Evolutionary conservation across 768 basidiomycete species (phyloP).

Genomic region (Pholiota molesta): DNA sequence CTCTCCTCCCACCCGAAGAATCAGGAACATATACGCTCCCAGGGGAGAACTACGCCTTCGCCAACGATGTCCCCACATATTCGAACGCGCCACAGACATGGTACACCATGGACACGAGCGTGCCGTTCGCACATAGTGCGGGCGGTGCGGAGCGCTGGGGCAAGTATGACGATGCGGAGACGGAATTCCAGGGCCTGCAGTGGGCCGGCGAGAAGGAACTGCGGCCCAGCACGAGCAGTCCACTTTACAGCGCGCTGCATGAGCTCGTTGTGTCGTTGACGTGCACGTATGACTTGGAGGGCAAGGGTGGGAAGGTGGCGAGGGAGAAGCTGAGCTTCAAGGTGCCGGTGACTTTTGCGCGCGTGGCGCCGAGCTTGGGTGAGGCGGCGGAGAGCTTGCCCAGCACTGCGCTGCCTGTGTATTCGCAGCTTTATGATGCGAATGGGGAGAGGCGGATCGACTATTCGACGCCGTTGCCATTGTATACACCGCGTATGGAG

Average conservation of each 20-base stretch:
- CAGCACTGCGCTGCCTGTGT: slow-evolving; percentile 58
- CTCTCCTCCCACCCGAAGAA: slow-evolving; percentile 52
- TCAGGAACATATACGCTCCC: slow-evolving; percentile 51
- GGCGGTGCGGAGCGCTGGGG: slow-evolving; percentile 12
- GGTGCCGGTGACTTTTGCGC: slow-evolving; percentile 56
- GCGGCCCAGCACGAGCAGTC: slow-evolving; percentile 51
- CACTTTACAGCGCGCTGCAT: slow-evolving; percentile 62
- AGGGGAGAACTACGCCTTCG: slow-evolving; percentile 53
- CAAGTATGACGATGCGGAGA: slow-evolving; percentile 15
- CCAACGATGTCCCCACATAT: slow-evolving; percentile 33
- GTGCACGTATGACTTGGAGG: slow-evolving; percentile 55
- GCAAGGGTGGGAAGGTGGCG: slow-evolving; percentile 28
- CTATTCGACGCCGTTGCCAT: slow-evolving; percentile 61
- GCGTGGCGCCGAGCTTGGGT: slow-evolving; percentile 35
- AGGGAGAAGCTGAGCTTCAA: slow-evolving; percentile 42
- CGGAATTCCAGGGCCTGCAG: slow-evolving; percentile 30
- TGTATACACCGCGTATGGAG: slow-evolving; percentile 49
- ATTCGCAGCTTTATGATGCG: slow-evolving; percentile 75
- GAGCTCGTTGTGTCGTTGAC: slow-evolving; percentile 53
- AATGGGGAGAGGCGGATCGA: slow-evolving; percentile 79
- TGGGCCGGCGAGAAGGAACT: slow-evolving; percentile 44
- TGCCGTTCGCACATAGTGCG: slow-evolving; percentile 47
- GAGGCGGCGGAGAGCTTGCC: neutral
- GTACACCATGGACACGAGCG: slow-evolving; percentile 58
- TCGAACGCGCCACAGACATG: slow-evolving; percentile 40